Conservation (phyloP, 768 basidiomycete genomes). For the Russula earlei region DNA sequence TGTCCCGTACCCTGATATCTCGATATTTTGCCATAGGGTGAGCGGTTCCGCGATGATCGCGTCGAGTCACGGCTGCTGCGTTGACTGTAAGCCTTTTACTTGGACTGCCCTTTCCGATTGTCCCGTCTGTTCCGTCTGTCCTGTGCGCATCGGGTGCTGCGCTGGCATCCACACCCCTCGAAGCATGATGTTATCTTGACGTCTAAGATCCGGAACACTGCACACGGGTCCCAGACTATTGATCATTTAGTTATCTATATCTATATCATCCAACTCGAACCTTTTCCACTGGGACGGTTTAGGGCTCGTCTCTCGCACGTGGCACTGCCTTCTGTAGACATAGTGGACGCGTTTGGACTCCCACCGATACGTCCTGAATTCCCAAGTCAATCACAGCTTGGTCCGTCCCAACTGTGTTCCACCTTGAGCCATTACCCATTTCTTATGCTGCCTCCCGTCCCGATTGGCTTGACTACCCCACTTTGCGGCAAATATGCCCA, state of each 20-base stretch:
- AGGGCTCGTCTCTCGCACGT: neutral
- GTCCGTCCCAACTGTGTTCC: neutral
- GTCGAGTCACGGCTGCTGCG: neutral
- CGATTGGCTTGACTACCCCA: neutral
- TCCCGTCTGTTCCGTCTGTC: neutral
- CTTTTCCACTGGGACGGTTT: neutral
- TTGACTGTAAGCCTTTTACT: no score
- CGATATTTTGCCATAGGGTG: conserved; percentile 10
- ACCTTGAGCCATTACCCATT: neutral
- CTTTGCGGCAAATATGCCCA: neutral
- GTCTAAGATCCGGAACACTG: neutral
- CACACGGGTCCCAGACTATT: neutral
- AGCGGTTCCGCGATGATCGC: neutral
- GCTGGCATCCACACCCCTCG: conserved; percentile 4
- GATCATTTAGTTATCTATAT: neutral
- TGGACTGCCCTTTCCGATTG: neutral
- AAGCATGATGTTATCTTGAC: conserved; percentile 1
- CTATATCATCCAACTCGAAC: no score
- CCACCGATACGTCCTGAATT: neutral
- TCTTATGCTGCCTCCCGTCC: neutral
- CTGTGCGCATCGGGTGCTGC: neutral
- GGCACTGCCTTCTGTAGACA: neutral
- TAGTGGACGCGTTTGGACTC: no score
- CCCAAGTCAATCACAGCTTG: neutral
- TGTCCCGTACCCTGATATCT: neutral